These are phyloP conservation scores for Dissophora globulifera DNA, from an alignment of 192 early-diverging fungal genomes.

Conservation along the genomic window DNA sequence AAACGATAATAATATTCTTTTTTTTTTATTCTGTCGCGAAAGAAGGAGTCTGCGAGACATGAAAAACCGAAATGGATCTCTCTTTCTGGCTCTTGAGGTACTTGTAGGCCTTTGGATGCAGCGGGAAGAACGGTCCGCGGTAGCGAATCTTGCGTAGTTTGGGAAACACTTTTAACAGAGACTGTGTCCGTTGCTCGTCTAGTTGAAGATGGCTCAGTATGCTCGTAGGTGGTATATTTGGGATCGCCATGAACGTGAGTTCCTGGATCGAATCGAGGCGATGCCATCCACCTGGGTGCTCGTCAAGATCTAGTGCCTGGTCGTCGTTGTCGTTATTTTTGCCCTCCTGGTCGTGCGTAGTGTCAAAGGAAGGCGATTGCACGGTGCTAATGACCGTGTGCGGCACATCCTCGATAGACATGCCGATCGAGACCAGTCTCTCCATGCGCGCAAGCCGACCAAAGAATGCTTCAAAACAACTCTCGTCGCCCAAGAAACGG, in stretches of 20 bases:
- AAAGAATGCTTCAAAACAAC: conserved; percentile 1
- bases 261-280: not conserved
- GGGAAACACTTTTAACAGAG: conserved; percentile 8
- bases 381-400: not conserved
- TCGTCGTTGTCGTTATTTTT: too few relatives aligned
- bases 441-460: conserved; percentile 12
- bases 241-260: not conserved
- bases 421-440: conserved; percentile 9
- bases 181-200: not conserved
- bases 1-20: not conserved
- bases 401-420: not conserved
- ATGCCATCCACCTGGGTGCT: not conserved
- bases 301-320: not conserved
- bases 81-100: not conserved
- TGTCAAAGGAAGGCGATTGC: too few relatives aligned
- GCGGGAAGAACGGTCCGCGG: conserved; percentile 1
- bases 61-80: not conserved
- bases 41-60: conserved; percentile 9
- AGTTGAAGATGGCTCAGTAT: not conserved
- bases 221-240: not conserved
- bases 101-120: not conserved
- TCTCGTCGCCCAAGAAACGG: not conserved
- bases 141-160: conserved; percentile 31
- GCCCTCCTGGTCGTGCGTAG: too few relatives aligned
- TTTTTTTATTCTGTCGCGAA: not conserved